Evolutionary conservation across 805 yeast genomes (phyloP).

Genomic region (Cyberlindnera meyerae): DNA sequence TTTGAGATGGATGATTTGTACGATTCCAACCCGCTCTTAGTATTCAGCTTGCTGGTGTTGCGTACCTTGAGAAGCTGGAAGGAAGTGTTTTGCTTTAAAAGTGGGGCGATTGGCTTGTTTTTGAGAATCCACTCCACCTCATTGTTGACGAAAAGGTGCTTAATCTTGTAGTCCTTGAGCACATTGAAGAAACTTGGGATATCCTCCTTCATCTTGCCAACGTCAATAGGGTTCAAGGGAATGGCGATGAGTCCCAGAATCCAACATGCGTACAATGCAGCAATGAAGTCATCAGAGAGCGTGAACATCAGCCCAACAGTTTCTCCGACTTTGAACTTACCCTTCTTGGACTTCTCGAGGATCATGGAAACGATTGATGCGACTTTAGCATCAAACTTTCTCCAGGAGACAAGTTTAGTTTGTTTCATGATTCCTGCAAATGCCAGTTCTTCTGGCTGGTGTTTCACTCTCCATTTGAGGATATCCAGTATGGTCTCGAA

Average conservation of each 20-base stretch:
- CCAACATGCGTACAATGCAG: conserved; percentile 83
- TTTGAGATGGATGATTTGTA: conserved; percentile 15
- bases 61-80: conserved; percentile 48
- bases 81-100: conserved; percentile 41
- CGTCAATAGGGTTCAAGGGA: conserved; percentile 69
- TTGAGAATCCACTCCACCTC: conserved; percentile 70
- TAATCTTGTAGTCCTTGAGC: conserved; percentile 65
- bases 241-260: conserved; percentile 74
- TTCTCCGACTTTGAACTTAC: conserved; percentile 60
- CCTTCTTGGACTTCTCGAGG: conserved; percentile 66
- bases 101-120: conserved; percentile 57
- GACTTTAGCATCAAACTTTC: conserved; percentile 69
- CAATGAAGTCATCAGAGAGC: conserved; percentile 77
- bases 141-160: conserved; percentile 68
- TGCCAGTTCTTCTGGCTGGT: conserved; percentile 77
- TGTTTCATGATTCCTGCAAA: conserved; percentile 41
- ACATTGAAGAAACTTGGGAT: conserved; percentile 59
- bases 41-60: conserved; percentile 58
- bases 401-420: conserved; percentile 66
- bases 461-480: conserved; percentile 69
- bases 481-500: conserved; percentile 69
- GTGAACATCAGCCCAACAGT: conserved; percentile 78
- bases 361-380: conserved; percentile 72
- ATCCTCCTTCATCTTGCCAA: conserved; percentile 67
- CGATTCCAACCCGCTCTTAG: conserved; percentile 22